Percentiles rank a stretch among this genome's conserved stretches.
Evolutionary conservation across 1,284 basidiomycete genomes (phyloP).

Genomic region (Fereydounia khargensis): DNA sequence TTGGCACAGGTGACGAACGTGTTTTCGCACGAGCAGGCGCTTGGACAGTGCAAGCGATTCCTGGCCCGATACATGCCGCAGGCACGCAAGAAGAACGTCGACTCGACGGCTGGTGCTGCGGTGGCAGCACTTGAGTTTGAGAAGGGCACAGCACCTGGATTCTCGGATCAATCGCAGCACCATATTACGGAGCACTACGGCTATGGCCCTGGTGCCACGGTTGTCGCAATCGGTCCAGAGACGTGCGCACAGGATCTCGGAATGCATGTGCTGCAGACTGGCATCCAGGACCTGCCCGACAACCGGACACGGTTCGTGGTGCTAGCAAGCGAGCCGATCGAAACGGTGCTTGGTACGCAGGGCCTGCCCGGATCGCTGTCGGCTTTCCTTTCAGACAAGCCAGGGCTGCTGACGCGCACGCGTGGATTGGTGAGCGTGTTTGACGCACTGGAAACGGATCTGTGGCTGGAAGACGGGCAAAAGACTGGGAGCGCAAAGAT

Average conservation of each 20-base stretch:
- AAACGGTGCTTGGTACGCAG: conserved; percentile 8
- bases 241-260: conserved; percentile 10
- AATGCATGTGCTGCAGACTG: conserved; percentile 16
- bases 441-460: conserved; percentile 14
- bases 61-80: conserved; percentile 28
- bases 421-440: conserved; percentile 16
- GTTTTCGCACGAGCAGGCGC: conserved; percentile 36
- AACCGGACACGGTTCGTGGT: conserved; percentile 32
- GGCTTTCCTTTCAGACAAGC: conserved; percentile 7
- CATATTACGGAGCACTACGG: conserved; percentile 22
- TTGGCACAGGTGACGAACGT: conserved; percentile 36
- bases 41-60: conserved; percentile 30
- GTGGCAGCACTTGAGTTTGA: conserved; percentile 29
- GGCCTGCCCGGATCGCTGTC: conserved; percentile 12
- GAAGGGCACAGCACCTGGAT: conserved; percentile 23
- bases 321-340: conserved; percentile 22
- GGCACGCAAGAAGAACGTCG: conserved; percentile 27
- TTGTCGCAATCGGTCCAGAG: conserved; percentile 26
- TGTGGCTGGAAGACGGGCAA: too few species aligned
- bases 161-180: conserved; percentile 8
- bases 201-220: conserved; percentile 15
- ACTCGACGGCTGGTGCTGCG: conserved; percentile 31
- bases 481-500: too few species aligned
- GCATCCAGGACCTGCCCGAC: conserved; percentile 30
- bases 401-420: conserved; percentile 1